phyloP scores from a whole-genome alignment of 305 asterid species.

The Caryopteris hybrid region DNA sequence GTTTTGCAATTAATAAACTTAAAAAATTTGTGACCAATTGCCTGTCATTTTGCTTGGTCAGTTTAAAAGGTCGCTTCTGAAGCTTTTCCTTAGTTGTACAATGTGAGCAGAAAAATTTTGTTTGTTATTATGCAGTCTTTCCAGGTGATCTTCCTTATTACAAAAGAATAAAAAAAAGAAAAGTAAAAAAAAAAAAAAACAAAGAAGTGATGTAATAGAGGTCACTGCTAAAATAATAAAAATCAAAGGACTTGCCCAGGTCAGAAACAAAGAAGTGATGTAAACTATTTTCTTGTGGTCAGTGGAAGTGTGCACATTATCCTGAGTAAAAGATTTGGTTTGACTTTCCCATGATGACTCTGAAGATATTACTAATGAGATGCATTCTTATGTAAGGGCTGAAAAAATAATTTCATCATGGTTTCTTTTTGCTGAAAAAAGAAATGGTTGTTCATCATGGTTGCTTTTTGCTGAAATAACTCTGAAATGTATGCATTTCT shows the following conservation, averaged over 20 bases:
- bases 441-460: not conserved
- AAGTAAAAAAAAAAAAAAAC: not conserved
- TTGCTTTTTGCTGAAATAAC: slow-evolving; percentile 4
- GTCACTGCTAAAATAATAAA: not conserved
- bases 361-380: not conserved
- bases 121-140: not conserved
- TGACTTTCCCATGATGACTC: not conserved
- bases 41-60: not conserved
- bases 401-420: not conserved
- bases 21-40: not conserved
- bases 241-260: not conserved
- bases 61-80: not conserved
- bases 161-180: not conserved
- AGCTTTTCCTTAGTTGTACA: not conserved
- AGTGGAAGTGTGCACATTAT: not conserved
- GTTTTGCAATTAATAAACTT: not conserved
- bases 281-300: not conserved
- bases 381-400: slow-evolving; percentile 12
- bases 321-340: not conserved
- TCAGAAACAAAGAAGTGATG: not conserved
- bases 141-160: not conserved
- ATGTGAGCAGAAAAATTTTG: not conserved
- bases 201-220: not conserved
- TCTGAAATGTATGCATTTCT: not conserved
- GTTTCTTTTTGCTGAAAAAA: slow-evolving; percentile 3